phyloP scores from a whole-genome alignment of 768 basidiomycete species.

The Filobasidium floriforme region DNA sequence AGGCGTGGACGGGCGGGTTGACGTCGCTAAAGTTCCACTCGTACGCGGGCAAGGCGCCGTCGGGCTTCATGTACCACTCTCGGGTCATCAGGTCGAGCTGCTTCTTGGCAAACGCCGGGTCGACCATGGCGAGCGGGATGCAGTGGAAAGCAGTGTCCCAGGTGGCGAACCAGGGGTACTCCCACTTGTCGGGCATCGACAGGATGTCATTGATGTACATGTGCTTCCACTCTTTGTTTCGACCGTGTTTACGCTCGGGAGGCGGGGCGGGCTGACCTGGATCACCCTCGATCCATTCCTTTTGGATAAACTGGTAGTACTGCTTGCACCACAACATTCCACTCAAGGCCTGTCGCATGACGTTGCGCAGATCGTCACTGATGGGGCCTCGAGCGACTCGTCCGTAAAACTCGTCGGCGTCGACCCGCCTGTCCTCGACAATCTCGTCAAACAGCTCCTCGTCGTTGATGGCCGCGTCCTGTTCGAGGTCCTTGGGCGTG shows the following conservation, averaged over 20 bases:
- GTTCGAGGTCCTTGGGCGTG: slow-evolving; percentile 65
- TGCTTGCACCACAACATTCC: slow-evolving; percentile 99
- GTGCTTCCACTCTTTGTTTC: slow-evolving; percentile 94
- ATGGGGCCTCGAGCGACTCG: slow-evolving; percentile 72
- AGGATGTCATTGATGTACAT: slow-evolving; percentile 90
- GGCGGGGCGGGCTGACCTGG: slow-evolving; percentile 91
- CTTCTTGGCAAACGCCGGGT: slow-evolving; percentile 92
- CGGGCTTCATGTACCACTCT: slow-evolving; percentile 97
- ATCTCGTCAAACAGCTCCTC: slow-evolving; percentile 81
- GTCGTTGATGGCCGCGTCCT: slow-evolving; percentile 73
- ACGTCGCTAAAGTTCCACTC: slow-evolving; percentile 99
- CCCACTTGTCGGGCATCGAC: slow-evolving; percentile 99
- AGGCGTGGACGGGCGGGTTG: slow-evolving; percentile 97
- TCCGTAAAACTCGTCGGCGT: slow-evolving; percentile 93
- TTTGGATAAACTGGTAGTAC: slow-evolving; percentile 90
- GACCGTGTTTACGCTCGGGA: slow-evolving; percentile 70
- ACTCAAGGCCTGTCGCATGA: slow-evolving; percentile 89
- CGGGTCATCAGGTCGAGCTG: slow-evolving; percentile 91
- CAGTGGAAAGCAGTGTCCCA: slow-evolving; percentile 99
- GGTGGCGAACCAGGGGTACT: slow-evolving; percentile 98
- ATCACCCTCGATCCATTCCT: slow-evolving; percentile 93
- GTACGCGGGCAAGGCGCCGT: slow-evolving; percentile 96
- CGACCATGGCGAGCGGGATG: slow-evolving; percentile 91
- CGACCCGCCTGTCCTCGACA: slow-evolving; percentile 80
- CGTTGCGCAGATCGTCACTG: slow-evolving; percentile 84